Conservation (phyloP, 1,139 yeast genomes). For the Yamadazyma atmosphaerica region DNA sequence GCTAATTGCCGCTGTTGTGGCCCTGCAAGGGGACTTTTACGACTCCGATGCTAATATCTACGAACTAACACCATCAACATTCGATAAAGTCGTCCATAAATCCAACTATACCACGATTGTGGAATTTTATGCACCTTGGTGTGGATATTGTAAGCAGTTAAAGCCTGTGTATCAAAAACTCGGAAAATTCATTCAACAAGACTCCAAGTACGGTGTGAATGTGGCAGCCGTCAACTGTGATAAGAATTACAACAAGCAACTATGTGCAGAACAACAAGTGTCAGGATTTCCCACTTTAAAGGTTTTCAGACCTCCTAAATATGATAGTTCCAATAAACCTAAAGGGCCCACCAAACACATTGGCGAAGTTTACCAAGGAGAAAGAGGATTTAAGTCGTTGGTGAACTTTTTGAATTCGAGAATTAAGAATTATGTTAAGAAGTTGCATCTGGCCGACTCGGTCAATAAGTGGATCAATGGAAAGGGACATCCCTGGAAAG, state of each 20-base stretch:
- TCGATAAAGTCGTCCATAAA: conserved; percentile 61
- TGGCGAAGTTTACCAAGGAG: conserved; percentile 69
- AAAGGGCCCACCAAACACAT: conserved; percentile 41
- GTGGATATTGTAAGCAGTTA: conserved; percentile 72
- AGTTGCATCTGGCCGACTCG: conserved; percentile 30
- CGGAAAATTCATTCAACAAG: conserved; percentile 54
- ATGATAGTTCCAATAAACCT: conserved; percentile 24
- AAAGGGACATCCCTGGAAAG: conserved; percentile 27
- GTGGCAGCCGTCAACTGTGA: conserved; percentile 92
- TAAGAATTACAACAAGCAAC: conserved; percentile 56
- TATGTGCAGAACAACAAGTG: conserved; percentile 69
- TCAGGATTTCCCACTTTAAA: conserved; percentile 81
- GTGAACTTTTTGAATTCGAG: conserved; percentile 59
- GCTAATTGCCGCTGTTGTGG: conserved; percentile 7
- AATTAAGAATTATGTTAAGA: conserved; percentile 71
- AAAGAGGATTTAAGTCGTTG: conserved; percentile 60
- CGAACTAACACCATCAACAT: conserved; percentile 57
- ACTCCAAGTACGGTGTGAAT: conserved; percentile 56
- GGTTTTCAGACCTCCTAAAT: conserved; percentile 81
- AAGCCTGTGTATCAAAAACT: conserved; percentile 59
- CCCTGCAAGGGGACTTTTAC: conserved; percentile 13
- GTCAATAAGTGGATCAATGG: conserved; percentile 10
- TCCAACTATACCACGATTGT: conserved; percentile 82
- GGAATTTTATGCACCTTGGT: conserved; percentile 98
- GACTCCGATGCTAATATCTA: conserved; percentile 48